Conservation (phyloP, 306 rosid genomes). For the Rosa lucieae region DNA sequence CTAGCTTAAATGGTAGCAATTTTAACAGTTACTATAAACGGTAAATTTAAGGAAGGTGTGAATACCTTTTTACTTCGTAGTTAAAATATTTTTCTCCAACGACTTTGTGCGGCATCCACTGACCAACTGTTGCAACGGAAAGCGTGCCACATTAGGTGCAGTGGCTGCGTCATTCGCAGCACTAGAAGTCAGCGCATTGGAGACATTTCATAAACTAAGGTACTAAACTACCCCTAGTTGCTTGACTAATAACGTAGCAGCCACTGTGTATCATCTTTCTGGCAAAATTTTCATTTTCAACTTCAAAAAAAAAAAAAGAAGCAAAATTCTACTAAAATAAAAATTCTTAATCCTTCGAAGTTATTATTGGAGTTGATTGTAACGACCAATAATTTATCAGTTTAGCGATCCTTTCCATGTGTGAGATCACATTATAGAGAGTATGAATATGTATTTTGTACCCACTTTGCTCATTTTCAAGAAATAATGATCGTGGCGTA, state of each 20-base stretch:
- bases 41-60: background rate
- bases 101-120: background rate
- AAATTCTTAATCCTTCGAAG: too few relatives aligned
- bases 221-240: background rate
- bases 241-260: background rate
- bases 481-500: too few relatives aligned
- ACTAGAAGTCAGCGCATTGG: background rate
- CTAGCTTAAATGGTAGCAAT: background rate
- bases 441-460: too few relatives aligned
- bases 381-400: too few relatives aligned
- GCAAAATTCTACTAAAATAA: too few relatives aligned
- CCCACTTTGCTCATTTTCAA: too few relatives aligned
- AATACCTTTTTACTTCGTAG: background rate
- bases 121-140: background rate
- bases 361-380: too few relatives aligned
- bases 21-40: background rate
- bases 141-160: conserved; percentile 18
- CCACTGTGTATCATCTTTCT: background rate
- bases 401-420: too few relatives aligned
- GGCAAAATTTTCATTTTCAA: background rate
- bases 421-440: too few relatives aligned
- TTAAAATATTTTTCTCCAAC: background rate
- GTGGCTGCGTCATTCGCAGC: background rate
- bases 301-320: background rate
- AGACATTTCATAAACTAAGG: background rate